Evolutionary conservation across 768 basidiomycete species (phyloP).

Genomic region (Dentipellis fragilis): DNA sequence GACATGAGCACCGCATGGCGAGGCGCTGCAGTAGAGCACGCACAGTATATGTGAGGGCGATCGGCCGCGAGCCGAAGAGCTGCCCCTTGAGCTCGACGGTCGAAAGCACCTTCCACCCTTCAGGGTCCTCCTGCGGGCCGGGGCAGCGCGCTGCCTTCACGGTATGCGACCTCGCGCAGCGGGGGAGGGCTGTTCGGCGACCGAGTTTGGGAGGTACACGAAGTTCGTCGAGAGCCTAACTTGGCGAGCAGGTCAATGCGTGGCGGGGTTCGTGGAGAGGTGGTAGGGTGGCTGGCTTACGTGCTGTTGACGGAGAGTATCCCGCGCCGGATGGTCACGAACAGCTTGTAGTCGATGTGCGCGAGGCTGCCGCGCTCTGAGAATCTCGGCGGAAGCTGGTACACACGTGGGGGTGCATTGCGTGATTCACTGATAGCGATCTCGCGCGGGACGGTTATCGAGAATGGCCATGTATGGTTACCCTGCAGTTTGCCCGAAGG

Average conservation of each 20-base stretch:
- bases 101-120: slow-evolving; percentile 14
- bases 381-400: slow-evolving; percentile 42
- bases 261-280: not conserved
- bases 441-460: slow-evolving; percentile 34
- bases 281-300: slow-evolving; percentile 1
- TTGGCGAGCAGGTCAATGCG: not conserved
- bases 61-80: not conserved
- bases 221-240: slow-evolving; percentile 8
- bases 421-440: slow-evolving; percentile 25
- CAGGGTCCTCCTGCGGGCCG: slow-evolving; percentile 7
- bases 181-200: slow-evolving; percentile 8
- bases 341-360: slow-evolving; percentile 13
- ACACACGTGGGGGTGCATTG: slow-evolving; percentile 22
- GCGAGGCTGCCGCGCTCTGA: slow-evolving; percentile 22
- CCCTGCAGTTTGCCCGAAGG: slow-evolving; percentile 31
- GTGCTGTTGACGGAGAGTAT: slow-evolving; percentile 7
- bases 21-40: not conserved
- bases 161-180: slow-evolving; percentile 11
- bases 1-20: not conserved
- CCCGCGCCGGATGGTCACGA: slow-evolving; percentile 6
- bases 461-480: slow-evolving; percentile 38
- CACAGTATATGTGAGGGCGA: not conserved
- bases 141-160: not conserved
- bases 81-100: slow-evolving; percentile 1
- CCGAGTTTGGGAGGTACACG: slow-evolving; percentile 11